A percentile compares a stretch with the other conserved stretches of the same genome.
Evolutionary conservation across 2,329 filamentous ascomycete species (phyloP).

Genomic region (Talaromyces amestolkiae): DNA sequence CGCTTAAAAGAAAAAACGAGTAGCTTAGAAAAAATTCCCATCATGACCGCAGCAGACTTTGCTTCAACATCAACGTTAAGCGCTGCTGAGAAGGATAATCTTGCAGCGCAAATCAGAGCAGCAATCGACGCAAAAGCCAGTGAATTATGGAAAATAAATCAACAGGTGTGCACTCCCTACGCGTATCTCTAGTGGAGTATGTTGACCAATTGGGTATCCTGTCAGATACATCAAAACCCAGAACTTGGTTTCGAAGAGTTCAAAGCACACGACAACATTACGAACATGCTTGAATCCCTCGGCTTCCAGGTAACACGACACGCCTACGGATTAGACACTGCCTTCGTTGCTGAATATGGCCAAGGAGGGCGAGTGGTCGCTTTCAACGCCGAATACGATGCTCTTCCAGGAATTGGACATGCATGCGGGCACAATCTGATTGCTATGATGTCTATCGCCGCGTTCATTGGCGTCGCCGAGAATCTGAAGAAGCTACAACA

Average conservation of each 20-base stretch:
- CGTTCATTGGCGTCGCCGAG: background rate
- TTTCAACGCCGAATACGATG: constrained; percentile 38
- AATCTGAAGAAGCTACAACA: background rate
- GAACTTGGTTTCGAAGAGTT: constrained; percentile 54
- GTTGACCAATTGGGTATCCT: background rate
- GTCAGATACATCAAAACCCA: constrained; percentile 49
- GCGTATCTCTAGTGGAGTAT: background rate
- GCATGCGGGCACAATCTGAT: constrained; percentile 3
- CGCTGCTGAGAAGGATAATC: background rate
- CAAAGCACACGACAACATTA: constrained; percentile 53
- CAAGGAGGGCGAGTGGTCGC: constrained; percentile 37
- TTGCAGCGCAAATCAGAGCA: background rate
- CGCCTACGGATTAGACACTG: constrained; percentile 53
- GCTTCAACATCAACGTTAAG: background rate
- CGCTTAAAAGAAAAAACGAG: background rate
- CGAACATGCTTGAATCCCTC: constrained; percentile 43
- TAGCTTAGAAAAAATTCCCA: background rate
- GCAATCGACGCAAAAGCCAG: background rate
- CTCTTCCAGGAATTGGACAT: constrained; percentile 5
- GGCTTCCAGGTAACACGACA: constrained; percentile 50
- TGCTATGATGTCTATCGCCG: constrained; percentile 7
- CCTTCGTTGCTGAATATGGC: constrained; percentile 51
- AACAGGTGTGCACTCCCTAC: background rate
- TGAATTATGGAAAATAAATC: constrained; percentile 8
- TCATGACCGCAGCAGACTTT: background rate